These are phyloP conservation scores for Nemophila menziesii DNA, from an alignment of 257 asterid genomes.

Conservation along the genomic window DNA sequence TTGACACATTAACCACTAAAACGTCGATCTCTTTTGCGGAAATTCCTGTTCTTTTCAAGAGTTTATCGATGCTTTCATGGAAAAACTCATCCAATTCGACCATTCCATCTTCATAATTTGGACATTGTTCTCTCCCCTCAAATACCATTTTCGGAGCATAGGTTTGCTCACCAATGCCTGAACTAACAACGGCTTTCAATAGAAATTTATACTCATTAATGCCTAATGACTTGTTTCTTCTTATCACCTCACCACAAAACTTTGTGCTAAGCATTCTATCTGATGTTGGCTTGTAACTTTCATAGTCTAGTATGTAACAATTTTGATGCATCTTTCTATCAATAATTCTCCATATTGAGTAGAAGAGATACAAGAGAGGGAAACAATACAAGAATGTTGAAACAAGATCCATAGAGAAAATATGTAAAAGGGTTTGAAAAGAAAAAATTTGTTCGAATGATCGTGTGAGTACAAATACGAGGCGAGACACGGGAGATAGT, in stretches of 20 bases:
- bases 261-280: slow-evolving; percentile 46
- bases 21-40: slow-evolving; percentile 53
- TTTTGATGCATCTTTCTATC: slow-evolving; percentile 24
- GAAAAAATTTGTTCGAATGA: too few species aligned
- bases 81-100: slow-evolving; percentile 76
- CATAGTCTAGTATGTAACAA: slow-evolving; percentile 70
- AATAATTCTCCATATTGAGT: slow-evolving; percentile 15
- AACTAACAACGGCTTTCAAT: slow-evolving; percentile 65
- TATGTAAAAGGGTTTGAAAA: not conserved
- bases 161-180: slow-evolving; percentile 89
- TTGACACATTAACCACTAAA: slow-evolving; percentile 65
- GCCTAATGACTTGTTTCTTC: slow-evolving; percentile 68
- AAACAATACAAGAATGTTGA: slow-evolving; percentile 18
- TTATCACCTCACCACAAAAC: slow-evolving; percentile 46
- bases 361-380: slow-evolving; percentile 31
- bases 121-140: slow-evolving; percentile 45
- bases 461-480: not conserved
- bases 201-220: slow-evolving; percentile 61
- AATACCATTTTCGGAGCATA: slow-evolving; percentile 69
- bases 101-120: slow-evolving; percentile 40
- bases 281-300: slow-evolving; percentile 48
- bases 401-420: slow-evolving; percentile 30
- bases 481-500: not conserved
- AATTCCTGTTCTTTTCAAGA: slow-evolving; percentile 32
- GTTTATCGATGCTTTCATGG: slow-evolving; percentile 27